These are phyloP conservation scores for Balakata baccata DNA, from an alignment of 345 rosid genomes.

Conservation along the genomic window DNA sequence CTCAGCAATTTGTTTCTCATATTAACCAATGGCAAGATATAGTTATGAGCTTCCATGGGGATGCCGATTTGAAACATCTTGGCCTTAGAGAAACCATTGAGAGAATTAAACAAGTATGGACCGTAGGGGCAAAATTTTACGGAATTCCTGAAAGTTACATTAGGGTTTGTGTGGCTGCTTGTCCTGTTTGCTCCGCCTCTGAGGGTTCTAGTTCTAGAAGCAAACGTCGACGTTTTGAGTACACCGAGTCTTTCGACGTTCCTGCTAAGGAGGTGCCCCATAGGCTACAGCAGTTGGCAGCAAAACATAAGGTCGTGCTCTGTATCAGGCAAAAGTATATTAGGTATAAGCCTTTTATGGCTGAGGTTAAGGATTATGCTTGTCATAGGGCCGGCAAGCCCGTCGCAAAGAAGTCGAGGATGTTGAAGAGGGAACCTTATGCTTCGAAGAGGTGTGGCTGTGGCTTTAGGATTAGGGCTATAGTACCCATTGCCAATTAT, in stretches of 20 bases:
- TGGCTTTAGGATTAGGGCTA: constrained; percentile 93
- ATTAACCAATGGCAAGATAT: constrained; percentile 92
- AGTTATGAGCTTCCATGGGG: constrained; percentile 86
- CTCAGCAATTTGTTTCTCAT: constrained; percentile 88
- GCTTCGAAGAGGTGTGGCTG: constrained; percentile 96
- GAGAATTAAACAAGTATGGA: constrained; percentile 91
- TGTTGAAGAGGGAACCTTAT: constrained; percentile 96
- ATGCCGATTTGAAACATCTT: constrained; percentile 82
- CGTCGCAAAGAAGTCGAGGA: constrained; percentile 70
- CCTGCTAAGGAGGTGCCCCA: constrained; percentile 91
- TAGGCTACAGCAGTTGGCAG: constrained; percentile 85
- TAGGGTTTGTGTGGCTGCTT: constrained; percentile 91
- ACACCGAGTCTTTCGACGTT: constrained; percentile 90
- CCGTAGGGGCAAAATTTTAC: constrained; percentile 89
- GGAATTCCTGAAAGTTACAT: constrained; percentile 97
- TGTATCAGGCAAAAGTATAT: constrained; percentile 98
- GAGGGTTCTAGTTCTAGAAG: constrained; percentile 74
- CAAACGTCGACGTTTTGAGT: constrained; percentile 85
- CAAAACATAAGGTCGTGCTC: constrained; percentile 93
- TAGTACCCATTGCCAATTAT: constrained; percentile 88
- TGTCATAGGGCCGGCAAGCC: constrained; percentile 99
- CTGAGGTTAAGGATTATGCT: constrained; percentile 99
- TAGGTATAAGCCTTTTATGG: constrained; percentile 97
- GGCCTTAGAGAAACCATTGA: constrained; percentile 93
- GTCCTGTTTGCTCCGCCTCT: constrained; percentile 68